phyloP scores from a whole-genome alignment of 2,329 filamentous ascomycete species.

The Clathrospora elynae region DNA sequence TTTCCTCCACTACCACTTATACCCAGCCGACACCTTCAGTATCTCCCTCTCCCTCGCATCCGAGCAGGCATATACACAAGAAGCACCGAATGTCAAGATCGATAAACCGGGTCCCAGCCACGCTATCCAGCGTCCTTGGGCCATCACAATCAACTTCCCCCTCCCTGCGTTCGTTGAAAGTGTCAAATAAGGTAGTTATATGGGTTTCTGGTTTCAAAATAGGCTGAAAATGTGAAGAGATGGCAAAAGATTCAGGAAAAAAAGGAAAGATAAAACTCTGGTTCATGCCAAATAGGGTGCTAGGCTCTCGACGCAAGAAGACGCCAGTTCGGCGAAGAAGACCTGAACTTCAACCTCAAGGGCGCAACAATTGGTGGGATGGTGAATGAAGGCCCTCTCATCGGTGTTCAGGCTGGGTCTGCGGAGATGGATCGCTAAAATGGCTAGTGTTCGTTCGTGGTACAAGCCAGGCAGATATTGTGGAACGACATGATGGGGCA shows the following conservation, averaged over 20 bases:
- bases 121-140: conserved; percentile 8
- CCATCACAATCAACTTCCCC: neutral
- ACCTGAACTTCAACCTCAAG: conserved; percentile 51
- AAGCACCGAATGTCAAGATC: too few species aligned
- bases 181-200: conserved; percentile 22
- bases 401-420: conserved; percentile 47
- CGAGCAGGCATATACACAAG: neutral
- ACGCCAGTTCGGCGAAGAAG: conserved; percentile 23
- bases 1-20: too few species aligned
- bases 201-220: conserved; percentile 23
- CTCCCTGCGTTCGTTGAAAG: neutral
- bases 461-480: conserved; percentile 39
- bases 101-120: too few species aligned
- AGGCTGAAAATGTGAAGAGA: conserved; percentile 21
- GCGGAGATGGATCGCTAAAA: conserved; percentile 48
- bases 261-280: conserved; percentile 7
- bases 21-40: too few species aligned
- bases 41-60: neutral
- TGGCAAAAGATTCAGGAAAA: conserved; percentile 3
- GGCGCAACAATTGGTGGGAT: conserved; percentile 34
- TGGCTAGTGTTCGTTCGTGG: conserved; percentile 41
- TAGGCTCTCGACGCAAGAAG: conserved; percentile 45
- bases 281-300: conserved; percentile 13
- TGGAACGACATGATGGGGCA: conserved; percentile 10
- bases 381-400: conserved; percentile 46